Percentiles rank a stretch among this genome's conserved stretches.
These are phyloP conservation scores for Pezicula neosporulosa DNA, from an alignment of 2,329 filamentous ascomycete species.

Conservation along the genomic window DNA sequence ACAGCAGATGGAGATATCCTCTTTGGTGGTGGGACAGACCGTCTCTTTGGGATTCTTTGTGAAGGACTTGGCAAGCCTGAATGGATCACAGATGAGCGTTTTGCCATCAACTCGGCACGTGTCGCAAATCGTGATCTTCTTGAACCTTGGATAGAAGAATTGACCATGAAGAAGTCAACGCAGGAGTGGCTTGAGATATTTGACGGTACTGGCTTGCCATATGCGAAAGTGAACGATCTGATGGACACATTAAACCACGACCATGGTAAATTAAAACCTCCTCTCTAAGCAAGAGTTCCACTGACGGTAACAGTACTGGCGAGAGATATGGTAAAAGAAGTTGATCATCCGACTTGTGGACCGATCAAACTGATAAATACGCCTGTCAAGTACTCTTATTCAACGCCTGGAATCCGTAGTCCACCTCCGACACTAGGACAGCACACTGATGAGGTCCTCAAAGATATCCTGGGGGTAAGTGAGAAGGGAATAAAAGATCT, in stretches of 20 bases:
- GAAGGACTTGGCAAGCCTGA: conserved; percentile 51
- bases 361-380: conserved; percentile 85
- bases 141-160: conserved; percentile 71
- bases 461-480: conserved; percentile 55
- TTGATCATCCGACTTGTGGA: conserved; percentile 79
- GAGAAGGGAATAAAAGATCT: conserved; percentile 55
- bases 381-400: conserved; percentile 87
- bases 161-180: conserved; percentile 73
- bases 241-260: conserved; percentile 76
- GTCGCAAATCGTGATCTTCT: conserved; percentile 69
- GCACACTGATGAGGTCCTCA: conserved; percentile 74
- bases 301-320: conserved; percentile 52
- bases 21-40: conserved; percentile 65
- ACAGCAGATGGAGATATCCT: conserved; percentile 65
- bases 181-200: conserved; percentile 80
- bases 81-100: conserved; percentile 56
- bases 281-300: neutral
- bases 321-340: conserved; percentile 83
- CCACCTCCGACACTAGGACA: conserved; percentile 82
- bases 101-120: conserved; percentile 55
- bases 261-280: conserved; percentile 46
- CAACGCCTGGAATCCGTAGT: conserved; percentile 67
- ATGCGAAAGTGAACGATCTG: conserved; percentile 89
- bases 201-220: conserved; percentile 89
- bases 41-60: conserved; percentile 61